These are phyloP conservation scores for Thalassiosira hispida DNA, from an alignment of 352 stramenopile genomes.

Conservation along the genomic window DNA sequence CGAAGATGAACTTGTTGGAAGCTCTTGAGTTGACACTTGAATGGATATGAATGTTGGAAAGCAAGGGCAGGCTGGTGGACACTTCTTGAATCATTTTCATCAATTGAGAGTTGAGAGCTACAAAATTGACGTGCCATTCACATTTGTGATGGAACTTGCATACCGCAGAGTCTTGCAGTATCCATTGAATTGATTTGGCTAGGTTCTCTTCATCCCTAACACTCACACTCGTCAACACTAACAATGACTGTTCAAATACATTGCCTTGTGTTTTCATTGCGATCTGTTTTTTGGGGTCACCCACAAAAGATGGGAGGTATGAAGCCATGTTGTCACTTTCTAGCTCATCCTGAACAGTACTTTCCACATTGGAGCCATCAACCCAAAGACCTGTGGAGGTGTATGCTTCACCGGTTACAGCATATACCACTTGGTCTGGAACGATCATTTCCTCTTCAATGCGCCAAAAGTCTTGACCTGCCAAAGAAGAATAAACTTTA, in stretches of 20 bases:
- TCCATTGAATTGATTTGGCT: neutral
- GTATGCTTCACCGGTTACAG: neutral
- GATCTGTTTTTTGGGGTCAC: neutral
- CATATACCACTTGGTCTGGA: slow-evolving; percentile 9
- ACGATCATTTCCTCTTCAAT: no score
- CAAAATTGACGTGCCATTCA: slow-evolving; percentile 11
- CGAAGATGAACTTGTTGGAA: slow-evolving; percentile 28
- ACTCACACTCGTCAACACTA: neutral
- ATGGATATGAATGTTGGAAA: slow-evolving; percentile 5
- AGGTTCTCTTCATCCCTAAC: neutral
- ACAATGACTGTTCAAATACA: slow-evolving; percentile 1
- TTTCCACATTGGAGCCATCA: neutral
- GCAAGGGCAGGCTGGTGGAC: no score
- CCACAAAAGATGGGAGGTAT: no score
- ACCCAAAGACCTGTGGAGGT: slow-evolving; percentile 14
- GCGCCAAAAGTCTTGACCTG: no score
- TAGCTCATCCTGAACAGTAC: slow-evolving; percentile 11
- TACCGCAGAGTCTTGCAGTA: neutral
- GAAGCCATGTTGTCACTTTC: no score
- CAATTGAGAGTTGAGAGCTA: neutral
- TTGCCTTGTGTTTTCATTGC: neutral
- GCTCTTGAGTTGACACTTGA: slow-evolving; percentile 12
- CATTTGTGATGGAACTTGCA: slow-evolving; percentile 3
- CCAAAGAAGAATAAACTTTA: neutral
- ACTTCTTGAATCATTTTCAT: neutral